Conservation (phyloP, 495 filamentous ascomycete genomes). For the Hapsidospora chrysogenum region DNA sequence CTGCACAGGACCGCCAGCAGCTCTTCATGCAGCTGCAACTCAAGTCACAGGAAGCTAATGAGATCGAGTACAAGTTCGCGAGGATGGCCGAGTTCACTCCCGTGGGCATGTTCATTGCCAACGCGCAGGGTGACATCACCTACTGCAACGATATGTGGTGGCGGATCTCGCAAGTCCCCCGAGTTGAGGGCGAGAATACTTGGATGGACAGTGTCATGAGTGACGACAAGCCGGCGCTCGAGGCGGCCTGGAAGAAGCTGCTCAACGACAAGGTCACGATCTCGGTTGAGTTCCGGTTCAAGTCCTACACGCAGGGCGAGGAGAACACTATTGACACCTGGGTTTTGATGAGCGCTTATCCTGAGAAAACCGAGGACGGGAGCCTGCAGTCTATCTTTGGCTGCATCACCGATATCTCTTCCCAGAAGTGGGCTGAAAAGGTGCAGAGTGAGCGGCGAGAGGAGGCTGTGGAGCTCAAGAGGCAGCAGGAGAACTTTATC, state of each 20-base stretch:
- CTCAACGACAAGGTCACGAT: constrained; percentile 36
- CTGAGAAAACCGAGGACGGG: constrained; percentile 39
- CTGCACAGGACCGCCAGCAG: constrained; percentile 46
- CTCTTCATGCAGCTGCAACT: constrained; percentile 49
- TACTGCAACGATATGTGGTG: constrained; percentile 63
- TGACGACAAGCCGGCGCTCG: constrained; percentile 38
- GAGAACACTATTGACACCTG: constrained; percentile 46
- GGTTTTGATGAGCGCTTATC: constrained; percentile 55
- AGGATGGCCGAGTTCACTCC: constrained; percentile 59
- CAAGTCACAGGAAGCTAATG: constrained; percentile 48
- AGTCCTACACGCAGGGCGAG: constrained; percentile 40
- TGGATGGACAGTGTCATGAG: constrained; percentile 53
- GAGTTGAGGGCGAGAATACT: constrained; percentile 26
- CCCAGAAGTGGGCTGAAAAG: constrained; percentile 45
- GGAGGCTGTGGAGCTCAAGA: constrained; percentile 48
- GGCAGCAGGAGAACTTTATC: constrained; percentile 70
- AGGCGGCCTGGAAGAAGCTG: constrained; percentile 38
- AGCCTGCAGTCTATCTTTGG: constrained; percentile 53
- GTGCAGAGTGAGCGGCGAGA: constrained; percentile 42
- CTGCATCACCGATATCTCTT: constrained; percentile 38
- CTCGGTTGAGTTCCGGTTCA: constrained; percentile 53
- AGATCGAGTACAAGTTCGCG: constrained; percentile 56
- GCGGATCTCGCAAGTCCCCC: constrained; percentile 42
- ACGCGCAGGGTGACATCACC: constrained; percentile 41
- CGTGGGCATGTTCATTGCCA: constrained; percentile 56